Base-by-base conservation (phyloP, 345 rosid species). In the Eucalyptus regnans region DNA sequence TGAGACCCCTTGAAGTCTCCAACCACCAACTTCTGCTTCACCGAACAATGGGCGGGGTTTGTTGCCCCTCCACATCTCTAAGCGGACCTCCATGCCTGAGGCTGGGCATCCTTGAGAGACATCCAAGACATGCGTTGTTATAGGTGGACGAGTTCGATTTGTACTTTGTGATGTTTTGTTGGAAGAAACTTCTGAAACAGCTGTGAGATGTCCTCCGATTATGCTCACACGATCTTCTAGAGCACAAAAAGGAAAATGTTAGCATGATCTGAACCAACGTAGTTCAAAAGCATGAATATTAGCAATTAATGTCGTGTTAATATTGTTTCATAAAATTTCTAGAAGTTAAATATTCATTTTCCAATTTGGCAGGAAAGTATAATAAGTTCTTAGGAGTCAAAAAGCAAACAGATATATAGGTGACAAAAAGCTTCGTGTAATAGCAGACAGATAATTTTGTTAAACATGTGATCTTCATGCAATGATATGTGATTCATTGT, bases 111-210 rank as follows among this genome's bases (percentile, higher is more conserved):
- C 99, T 84, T 91, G 92, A 49, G 99, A 94, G 90, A 96, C 96
- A 92, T 98, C 99, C 89, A 98, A 93, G 46, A 98, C 96, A 92
- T 98, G 99, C 51, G 99, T 95, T 14, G 99, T 96, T 90, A 98
- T 95, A 25, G 99, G 99, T 33, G 97, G 98, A 48, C 98, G 96
- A 31, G 92, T 92, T 91, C 96, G 94, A 88, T 90, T 88, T 86
- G 92, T 90, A 89, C 89, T 58, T 92, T 93, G 92, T 89, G 94
- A 87, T 29, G 92, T 16, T 90, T 93, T 91, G 25, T 83, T 91
- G 9, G 90, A 88, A 81, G 90, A 84, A 88, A 90, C 88, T 91
- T 95, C 95, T 29, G 91, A 86, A 86, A 90, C 51, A 90, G 94
- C 92, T 64, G 89, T 93, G 87, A 98, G 79, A 91, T 98, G 99